Base-by-base conservation (phyloP, 495 filamentous ascomycete species). In the Glutinoglossum americanum region DNA sequence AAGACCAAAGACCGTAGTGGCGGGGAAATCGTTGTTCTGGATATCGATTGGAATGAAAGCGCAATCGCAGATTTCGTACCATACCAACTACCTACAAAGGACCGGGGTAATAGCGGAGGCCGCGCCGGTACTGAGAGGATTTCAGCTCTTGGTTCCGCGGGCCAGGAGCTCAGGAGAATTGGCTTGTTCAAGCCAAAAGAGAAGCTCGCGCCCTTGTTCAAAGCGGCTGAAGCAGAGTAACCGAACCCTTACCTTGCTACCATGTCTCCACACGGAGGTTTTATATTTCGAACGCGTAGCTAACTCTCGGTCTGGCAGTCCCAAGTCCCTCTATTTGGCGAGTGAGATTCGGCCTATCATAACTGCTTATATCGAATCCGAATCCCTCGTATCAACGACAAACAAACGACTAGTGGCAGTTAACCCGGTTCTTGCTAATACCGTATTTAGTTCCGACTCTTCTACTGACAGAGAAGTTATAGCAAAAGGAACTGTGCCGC, bases 1-100 rank as follows among this genome's bases (percentile, higher is more conserved):
- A 83, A 79, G 61, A 75, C 73, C 33, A 86, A 86, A 64, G 81
- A 84, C 32, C 76, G 79, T 39, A 78, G 73, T 57, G 80, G 82
- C 6, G 73, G 78, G 49, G 83, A 87, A 64, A 78, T 77, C 1
- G 73, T 83, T 15, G 76, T 87, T 33, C 57, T 78, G 27, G 82
- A 85, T 62, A 76, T 86, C 48, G 80, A 85, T 62, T 86, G 83
- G 63, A 67, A 73, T 10, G 75, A 83, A 57, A 65, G 65, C 3
- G 72, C 69, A 0, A 67, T 84, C 15, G 62, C 70, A 32, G 64
- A 73, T 25, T 87, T 86, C 66, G 70, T 70, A 15, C 78, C 83
- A 3, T 86, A 87, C 68, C 73, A 71, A 56, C 69, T 87, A 10
- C 79, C 82, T 0, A 74, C 73, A 64, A 76, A 76, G 58, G 39